phyloP scores from a whole-genome alignment of 352 stramenopile genomes.

The Peronospora farinosa region DNA sequence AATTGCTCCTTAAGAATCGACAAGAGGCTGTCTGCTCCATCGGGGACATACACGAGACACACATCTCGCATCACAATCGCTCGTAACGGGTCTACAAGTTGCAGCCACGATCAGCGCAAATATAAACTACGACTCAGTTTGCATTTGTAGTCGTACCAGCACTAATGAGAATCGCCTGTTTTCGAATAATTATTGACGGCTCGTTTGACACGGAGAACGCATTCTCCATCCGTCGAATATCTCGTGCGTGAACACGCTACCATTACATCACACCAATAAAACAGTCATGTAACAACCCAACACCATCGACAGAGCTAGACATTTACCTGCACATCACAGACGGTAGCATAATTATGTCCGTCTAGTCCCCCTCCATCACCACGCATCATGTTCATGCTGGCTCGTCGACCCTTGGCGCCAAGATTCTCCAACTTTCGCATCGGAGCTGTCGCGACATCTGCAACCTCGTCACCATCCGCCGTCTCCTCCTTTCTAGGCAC shows the following conservation, averaged over 20 bases:
- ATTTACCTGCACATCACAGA: slow-evolving; percentile 39
- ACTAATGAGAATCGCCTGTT: slow-evolving; percentile 76
- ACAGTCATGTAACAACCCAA: background rate
- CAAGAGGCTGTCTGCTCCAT: slow-evolving; percentile 50
- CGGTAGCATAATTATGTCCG: slow-evolving; percentile 26
- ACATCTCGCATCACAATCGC: slow-evolving; percentile 68
- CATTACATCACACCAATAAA: slow-evolving; percentile 4
- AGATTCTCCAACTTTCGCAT: slow-evolving; percentile 23
- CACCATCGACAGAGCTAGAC: background rate
- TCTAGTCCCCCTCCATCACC: slow-evolving; percentile 17
- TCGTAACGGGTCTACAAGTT: slow-evolving; percentile 46
- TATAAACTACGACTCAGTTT: background rate
- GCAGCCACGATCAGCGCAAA: slow-evolving; percentile 4
- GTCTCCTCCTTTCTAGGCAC: slow-evolving; percentile 17
- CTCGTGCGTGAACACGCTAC: slow-evolving; percentile 62
- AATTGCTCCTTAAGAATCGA: slow-evolving; percentile 67
- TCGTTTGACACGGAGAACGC: slow-evolving; percentile 71
- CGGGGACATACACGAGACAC: slow-evolving; percentile 54
- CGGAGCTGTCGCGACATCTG: slow-evolving; percentile 6
- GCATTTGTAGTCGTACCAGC: slow-evolving; percentile 29
- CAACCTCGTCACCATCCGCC: slow-evolving; percentile 12
- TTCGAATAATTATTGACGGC: slow-evolving; percentile 65
- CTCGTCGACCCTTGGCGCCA: slow-evolving; percentile 20
- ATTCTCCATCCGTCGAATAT: slow-evolving; percentile 71
- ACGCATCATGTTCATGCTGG: slow-evolving; percentile 16